Evolutionary conservation across 2,329 filamentous ascomycete genomes (phyloP).

Genomic region (Aspergillus japonicus): DNA sequence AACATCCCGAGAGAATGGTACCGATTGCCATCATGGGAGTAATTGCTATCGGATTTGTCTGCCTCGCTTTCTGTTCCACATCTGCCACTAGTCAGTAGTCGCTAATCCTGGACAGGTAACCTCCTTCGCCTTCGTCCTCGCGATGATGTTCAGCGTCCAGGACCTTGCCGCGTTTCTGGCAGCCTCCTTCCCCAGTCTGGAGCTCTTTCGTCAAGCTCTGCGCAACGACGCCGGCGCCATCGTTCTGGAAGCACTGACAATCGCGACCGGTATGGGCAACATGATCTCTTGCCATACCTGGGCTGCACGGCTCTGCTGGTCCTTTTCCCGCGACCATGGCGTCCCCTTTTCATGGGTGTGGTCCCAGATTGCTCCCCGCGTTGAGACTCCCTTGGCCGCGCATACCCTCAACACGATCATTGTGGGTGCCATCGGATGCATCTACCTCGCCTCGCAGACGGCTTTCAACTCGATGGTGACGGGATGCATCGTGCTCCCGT

Average conservation of each 20-base stretch:
- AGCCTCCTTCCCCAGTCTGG: conserved; percentile 48
- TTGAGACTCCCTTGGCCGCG: conserved; percentile 48
- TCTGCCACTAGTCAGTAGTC: no score
- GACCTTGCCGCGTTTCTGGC: conserved; percentile 43
- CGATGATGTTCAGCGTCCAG: conserved; percentile 53
- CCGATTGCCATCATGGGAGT: conserved; percentile 53
- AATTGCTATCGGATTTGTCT: conserved; percentile 49
- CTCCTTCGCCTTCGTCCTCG: conserved; percentile 48
- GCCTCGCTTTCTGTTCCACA: no score
- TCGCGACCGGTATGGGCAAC: conserved; percentile 49
- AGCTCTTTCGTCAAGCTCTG: conserved; percentile 48
- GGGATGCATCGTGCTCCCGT: conserved; percentile 51
- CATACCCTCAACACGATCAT: conserved; percentile 46
- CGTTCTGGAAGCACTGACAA: conserved; percentile 46
- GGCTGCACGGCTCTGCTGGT: conserved; percentile 53
- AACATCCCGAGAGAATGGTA: conserved; percentile 47
- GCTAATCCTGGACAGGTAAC: conserved; percentile 25
- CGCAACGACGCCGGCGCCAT: conserved; percentile 45
- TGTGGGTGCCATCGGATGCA: conserved; percentile 47
- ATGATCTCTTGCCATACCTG: conserved; percentile 50
- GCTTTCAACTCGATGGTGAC: conserved; percentile 46
- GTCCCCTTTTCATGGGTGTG: conserved; percentile 47
- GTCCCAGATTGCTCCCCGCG: conserved; percentile 38
- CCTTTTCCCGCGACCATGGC: conserved; percentile 53
- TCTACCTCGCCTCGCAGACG: conserved; percentile 47